phyloP scores from a whole-genome alignment of 768 basidiomycete species.

The Trametes gibbosa region DNA sequence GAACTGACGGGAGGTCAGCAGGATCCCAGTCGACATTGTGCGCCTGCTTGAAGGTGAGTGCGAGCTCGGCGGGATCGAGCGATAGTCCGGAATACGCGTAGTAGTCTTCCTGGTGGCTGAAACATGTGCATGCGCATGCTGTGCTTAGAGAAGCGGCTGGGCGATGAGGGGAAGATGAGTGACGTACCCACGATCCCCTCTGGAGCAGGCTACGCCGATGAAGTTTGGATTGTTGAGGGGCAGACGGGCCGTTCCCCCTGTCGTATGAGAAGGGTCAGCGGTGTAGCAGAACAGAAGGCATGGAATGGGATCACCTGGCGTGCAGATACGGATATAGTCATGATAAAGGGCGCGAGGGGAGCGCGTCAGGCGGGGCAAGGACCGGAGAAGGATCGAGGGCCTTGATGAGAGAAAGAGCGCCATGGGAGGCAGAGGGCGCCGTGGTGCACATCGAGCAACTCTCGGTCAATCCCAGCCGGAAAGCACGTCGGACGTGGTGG shows the following conservation, averaged over 20 bases:
- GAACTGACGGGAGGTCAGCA: slow-evolving; percentile 43
- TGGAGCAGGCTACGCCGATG: slow-evolving; percentile 70
- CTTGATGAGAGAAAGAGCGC: slow-evolving; percentile 10
- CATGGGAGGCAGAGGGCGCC: slow-evolving; percentile 18
- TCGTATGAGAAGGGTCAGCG: slow-evolving; percentile 14
- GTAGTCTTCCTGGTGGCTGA: slow-evolving; percentile 89
- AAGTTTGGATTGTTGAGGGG: slow-evolving; percentile 75
- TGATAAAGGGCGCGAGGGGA: slow-evolving; percentile 45
- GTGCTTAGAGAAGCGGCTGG: background rate
- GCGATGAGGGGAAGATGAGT: background rate
- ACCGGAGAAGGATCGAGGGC: slow-evolving; percentile 10
- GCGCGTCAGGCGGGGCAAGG: background rate
- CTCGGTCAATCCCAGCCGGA: background rate
- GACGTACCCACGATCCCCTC: slow-evolving; percentile 69
- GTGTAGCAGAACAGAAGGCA: background rate
- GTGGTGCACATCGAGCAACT: slow-evolving; percentile 12
- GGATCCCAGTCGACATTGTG: slow-evolving; percentile 76
- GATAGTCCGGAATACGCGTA: slow-evolving; percentile 74
- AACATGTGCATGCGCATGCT: background rate
- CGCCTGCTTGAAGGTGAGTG: slow-evolving; percentile 55
- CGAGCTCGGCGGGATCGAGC: slow-evolving; percentile 72
- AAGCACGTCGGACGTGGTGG: background rate
- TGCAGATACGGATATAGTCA: slow-evolving; percentile 61
- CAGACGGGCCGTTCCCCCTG: slow-evolving; percentile 65
- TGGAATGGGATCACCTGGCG: slow-evolving; percentile 42